A percentile compares a stretch with the other conserved stretches of the same genome.
phyloP scores from a whole-genome alignment of 169 alveolate genomes.

The Cytauxzoon felis region DNA sequence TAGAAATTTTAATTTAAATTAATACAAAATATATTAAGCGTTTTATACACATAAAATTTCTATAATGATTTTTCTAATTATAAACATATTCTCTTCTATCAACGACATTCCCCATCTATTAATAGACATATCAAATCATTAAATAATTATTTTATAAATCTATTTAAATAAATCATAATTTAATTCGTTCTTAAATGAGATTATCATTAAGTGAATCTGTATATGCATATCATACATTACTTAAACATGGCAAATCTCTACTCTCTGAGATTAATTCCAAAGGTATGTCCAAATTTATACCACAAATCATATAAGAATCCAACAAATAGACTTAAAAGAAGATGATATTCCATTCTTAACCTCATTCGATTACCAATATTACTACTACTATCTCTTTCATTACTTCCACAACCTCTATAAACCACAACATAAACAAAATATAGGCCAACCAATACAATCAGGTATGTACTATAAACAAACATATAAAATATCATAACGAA shows the following conservation, averaged over 20 bases:
- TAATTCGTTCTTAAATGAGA: background rate
- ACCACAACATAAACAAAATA: background rate
- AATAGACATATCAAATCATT: background rate
- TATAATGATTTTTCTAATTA: too few relatives aligned
- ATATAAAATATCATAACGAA: too few relatives aligned
- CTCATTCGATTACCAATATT: slow-evolving; percentile 8
- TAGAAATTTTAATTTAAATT: too few relatives aligned
- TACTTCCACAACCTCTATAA: slow-evolving; percentile 12
- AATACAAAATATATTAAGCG: too few relatives aligned
- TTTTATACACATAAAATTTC: too few relatives aligned
- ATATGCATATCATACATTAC: slow-evolving; percentile 6
- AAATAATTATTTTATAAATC: background rate
- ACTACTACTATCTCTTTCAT: slow-evolving; percentile 13
- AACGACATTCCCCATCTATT: slow-evolving; percentile 30
- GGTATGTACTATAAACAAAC: too few relatives aligned
- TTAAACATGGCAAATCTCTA: slow-evolving; percentile 19
- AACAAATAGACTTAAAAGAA: background rate
- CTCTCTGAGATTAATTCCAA: background rate
- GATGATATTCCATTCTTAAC: slow-evolving; percentile 6
- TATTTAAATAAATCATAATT: background rate
- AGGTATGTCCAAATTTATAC: slow-evolving; percentile 3
- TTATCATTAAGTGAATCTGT: slow-evolving; percentile 10
- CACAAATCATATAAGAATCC: background rate
- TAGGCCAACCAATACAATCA: too few relatives aligned
- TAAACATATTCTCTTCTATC: too few relatives aligned